Evolutionary conservation across 257 asterid species (phyloP), one percentile per base, ranked within the genome.

Genomic region (Apocynum venetum): DNA sequence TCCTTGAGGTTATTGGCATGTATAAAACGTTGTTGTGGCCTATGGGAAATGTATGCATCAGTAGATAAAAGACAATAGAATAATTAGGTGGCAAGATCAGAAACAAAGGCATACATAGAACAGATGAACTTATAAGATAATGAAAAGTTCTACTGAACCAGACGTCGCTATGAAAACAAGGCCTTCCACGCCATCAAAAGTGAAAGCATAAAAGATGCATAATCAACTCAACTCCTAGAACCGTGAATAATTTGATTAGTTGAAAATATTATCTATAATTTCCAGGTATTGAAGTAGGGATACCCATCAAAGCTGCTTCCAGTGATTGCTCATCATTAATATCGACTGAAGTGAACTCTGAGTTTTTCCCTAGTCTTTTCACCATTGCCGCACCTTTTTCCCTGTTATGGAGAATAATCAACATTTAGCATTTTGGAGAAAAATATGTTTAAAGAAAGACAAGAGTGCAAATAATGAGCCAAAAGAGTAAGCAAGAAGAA

Each of bases 321-420:
- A 95, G 79, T 68, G 94, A 86, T 70, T 47, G 79, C 41, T 71
- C 82, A 68, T 95, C 91, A 31, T 84, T 84, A 69, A 93, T 86
- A 87, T 95, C 84, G 57, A 93, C 93, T 83, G 89, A 90, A 69
- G 86, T 53, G 74, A 93, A 95, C 76, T 90, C 91, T 25, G 97
- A 56, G 56, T 73, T 86, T 71, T 84, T 74, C n/a, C 98, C 97
- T 15, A 95, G 84, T 76, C 85, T 85, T 53, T 78, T 80, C 87
- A 87, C 96, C 92, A 89, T 83, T 4, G 84, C 87, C 68, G 87
- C 86, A 77, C 97, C 98, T 77, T 89, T 95, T 43, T 90, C 96
- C 89, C 99, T 95, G 85, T 69, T 76, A 80, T 51, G 61, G 55
- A 83, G 60, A 61, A 35, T 48, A 40, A 55, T 10, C 49, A 70